Base-by-base conservation (phyloP, 169 alveolate genomes). In the Eimeria praecox region DNA sequence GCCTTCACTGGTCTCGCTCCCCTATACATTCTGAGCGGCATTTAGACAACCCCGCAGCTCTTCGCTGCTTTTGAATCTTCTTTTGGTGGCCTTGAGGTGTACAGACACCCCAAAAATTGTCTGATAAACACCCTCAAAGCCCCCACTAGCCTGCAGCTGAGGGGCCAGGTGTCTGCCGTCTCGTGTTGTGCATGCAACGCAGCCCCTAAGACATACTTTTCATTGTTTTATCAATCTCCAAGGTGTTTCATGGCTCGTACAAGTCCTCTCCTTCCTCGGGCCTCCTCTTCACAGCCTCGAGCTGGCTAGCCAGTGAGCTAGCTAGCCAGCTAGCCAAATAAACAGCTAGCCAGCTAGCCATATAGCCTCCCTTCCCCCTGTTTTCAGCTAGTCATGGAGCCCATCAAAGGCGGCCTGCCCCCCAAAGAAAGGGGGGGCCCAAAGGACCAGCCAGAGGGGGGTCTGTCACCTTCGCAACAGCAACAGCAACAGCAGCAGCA, bases 1-100 rank as follows among this genome's bases (percentile, higher is more conserved):
- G 89, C 89, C n/a, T 56, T 64, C 38, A 78, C 38, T 78, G 89
- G 89, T 78, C 89, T 42, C n/a, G n/a, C 89, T 38, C 59, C 89
- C 75, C 75, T 22, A 10, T 49, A 8, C 56, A 49, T 49, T 49
- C 56, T 8, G 56, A 49, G 12, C 56, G 12, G 20, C 12, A 49
- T 49, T 49, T 49, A 49, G 56, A 49, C 56, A 49, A 12, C 56
- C 12, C 56, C 56, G 5, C 56, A 12, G 20, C 12, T 49, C 12
- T 49, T 49, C 56, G 5, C 12, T 49, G 56, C 56, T 5, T 49
- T 49, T 49, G 56, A 5, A 8, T 49, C 12, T 49, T 49, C 56
- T 49, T 49, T 49, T 49, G 14, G 40, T 0, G 12, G 14, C 12
- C 35, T 64, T 64, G 35, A 64, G 75, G 33, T 64, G 75, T 64